Conservation (phyloP, 441 rosid genomes). For the Arabidopsis lyrata region DNA sequence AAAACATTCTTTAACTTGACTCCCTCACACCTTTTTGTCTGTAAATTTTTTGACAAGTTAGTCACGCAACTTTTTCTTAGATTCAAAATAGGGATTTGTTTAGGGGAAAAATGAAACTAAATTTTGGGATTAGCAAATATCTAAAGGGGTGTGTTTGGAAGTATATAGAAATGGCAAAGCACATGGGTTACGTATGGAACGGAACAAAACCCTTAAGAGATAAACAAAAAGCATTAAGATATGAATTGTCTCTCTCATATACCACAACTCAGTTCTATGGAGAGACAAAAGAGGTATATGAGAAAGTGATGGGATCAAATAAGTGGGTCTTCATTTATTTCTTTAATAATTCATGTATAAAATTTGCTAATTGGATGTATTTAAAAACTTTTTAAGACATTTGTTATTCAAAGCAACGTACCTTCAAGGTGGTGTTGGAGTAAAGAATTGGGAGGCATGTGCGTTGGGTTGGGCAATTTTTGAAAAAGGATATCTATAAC, state of each 20-base stretch:
- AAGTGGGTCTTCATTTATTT: not conserved
- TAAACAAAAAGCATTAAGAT: not conserved
- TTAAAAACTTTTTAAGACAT: not conserved
- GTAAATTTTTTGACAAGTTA: not conserved
- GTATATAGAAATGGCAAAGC: slow-evolving; percentile 3
- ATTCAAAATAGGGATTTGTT: not conserved
- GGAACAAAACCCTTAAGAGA: not conserved
- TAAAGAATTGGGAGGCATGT: slow-evolving; percentile 3
- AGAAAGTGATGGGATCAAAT: not conserved
- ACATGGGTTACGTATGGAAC: not conserved
- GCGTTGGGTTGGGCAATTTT: slow-evolving; percentile 15
- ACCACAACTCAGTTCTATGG: slow-evolving; percentile 2
- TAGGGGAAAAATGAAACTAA: not conserved
- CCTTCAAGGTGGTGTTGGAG: slow-evolving; percentile 17
- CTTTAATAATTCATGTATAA: too few relatives aligned
- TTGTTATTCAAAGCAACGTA: not conserved
- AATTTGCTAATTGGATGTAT: not conserved
- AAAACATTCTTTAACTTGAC: not conserved
- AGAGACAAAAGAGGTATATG: not conserved
- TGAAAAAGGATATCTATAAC: too few relatives aligned
- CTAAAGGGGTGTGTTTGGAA: not conserved
- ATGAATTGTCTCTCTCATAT: slow-evolving; percentile 15
- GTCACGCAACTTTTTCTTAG: not conserved
- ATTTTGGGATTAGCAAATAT: slow-evolving; percentile 9
- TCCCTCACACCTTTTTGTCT: not conserved